A percentile compares a stretch with the other conserved stretches of the same genome.
phyloP scores from a whole-genome alignment of 2,329 filamentous ascomycete genomes.

The Aureobasidium musti region DNA sequence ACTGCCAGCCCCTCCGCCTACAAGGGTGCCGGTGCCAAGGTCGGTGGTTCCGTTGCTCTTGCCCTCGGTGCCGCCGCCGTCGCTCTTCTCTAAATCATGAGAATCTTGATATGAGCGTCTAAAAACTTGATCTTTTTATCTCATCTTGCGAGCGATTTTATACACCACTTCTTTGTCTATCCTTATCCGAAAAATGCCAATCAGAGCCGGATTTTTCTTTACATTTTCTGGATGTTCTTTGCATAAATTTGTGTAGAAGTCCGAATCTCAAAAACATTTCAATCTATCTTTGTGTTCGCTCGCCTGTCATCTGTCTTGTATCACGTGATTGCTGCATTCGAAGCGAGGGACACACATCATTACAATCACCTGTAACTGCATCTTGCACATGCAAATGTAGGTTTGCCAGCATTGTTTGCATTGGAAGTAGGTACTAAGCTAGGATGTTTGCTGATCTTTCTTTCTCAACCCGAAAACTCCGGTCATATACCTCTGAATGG shows the following conservation, averaged over 20 bases:
- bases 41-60: constrained; percentile 23
- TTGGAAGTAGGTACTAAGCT: no score
- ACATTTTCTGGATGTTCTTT: neutral
- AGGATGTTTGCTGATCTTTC: no score
- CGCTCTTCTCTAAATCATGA: constrained; percentile 24
- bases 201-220: neutral
- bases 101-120: neutral
- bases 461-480: no score
- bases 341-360: no score
- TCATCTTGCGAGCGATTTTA: constrained; percentile 21
- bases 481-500: no score
- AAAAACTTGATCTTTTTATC: constrained; percentile 11
- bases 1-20: constrained; percentile 12
- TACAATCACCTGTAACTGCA: no score
- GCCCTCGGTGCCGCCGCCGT: constrained; percentile 24
- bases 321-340: no score
- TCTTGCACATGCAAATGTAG: no score
- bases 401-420: no score
- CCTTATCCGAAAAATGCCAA: neutral
- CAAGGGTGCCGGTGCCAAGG: constrained; percentile 25
- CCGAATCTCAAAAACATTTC: neutral
- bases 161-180: constrained; percentile 10
- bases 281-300: neutral
- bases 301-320: neutral
- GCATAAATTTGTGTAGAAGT: neutral